Conservation (phyloP, 2,329 filamentous ascomycete species). For the Colletotrichum endophyticum region DNA sequence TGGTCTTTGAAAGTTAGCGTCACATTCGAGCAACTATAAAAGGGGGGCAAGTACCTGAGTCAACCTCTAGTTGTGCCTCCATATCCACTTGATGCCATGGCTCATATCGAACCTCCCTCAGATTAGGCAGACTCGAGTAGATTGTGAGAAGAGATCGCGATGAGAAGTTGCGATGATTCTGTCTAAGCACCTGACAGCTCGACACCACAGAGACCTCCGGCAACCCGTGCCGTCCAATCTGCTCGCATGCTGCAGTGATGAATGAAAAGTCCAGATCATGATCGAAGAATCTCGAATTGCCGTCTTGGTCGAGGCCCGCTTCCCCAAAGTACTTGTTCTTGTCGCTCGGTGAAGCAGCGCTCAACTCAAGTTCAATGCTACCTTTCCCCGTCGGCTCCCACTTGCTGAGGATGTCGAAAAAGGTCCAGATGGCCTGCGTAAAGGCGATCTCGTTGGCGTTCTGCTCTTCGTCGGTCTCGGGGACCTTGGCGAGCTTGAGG, state of each 20-base stretch:
- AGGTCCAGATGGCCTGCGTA: conserved; percentile 25
- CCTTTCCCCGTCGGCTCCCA: conserved; percentile 21
- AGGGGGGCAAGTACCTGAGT: conserved; percentile 11
- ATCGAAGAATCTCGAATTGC: conserved; percentile 28
- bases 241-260: conserved; percentile 20
- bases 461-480: conserved; percentile 27
- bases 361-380: conserved; percentile 28
- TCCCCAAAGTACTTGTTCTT: conserved; percentile 23
- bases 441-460: conserved; percentile 29
- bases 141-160: conserved; percentile 23
- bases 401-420: conserved; percentile 26
- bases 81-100: conserved; percentile 24
- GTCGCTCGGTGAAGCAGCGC: conserved; percentile 26
- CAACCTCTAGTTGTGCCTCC: conserved; percentile 20
- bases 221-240: conserved; percentile 23
- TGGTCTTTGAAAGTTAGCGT: conserved; percentile 14
- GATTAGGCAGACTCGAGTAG: conserved; percentile 23
- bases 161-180: conserved; percentile 25
- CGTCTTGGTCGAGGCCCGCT: conserved; percentile 25
- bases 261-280: conserved; percentile 26
- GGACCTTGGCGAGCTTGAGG: conserved; percentile 16
- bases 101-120: conserved; percentile 23
- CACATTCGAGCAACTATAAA: neutral
- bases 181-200: conserved; percentile 22
- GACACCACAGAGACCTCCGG: conserved; percentile 24